Evolutionary conservation across 1,284 basidiomycete species (phyloP), one percentile per base, ranked within the genome.

Genomic region (Gymnopus androsaceus): DNA sequence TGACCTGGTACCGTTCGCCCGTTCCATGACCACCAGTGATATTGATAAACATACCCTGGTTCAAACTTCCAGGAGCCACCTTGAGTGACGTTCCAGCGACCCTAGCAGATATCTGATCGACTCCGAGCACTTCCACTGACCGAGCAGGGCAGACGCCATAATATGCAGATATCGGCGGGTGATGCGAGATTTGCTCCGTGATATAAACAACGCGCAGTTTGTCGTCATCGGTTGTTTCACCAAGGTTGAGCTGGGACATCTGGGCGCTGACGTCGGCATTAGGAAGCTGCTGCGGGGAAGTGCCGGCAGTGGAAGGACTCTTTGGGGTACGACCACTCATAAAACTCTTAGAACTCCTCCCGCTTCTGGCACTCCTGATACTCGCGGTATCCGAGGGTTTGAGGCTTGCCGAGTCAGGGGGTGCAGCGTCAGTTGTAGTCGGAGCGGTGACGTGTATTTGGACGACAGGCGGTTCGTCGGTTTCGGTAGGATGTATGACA

Each of bases 91-190:
- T 93, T 19, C 92, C 92, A 11, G 92, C 90, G 0, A 96, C 87
- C 69, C 89, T 92, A 41, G 95, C 96, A 1, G 88, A 83, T 60
- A 99, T 94, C 75, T 99, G 97, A 75, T 99, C 96, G 50, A 94
- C 78, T 6, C 92, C 91, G 27, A 75, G 74, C 66, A 92, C 77
- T 64, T 91, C 86, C 45, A 94, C 69, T n/a, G 82, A 80, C 23
- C 85, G 82, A 52, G 83, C 75, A 0, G 92, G 92, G 68, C 91
- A 94, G 11, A 73, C 66, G n/a, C 91, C 91, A 63, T 86, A 87
- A 68, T 89, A 98, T 1, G 92, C 88, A 1, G 94, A 97, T 40
- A 98, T 84, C 1, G 96, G 96, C 0, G 96, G 97, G 66, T 99
- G 96, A 73, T 99, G 96, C 8, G 93, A 97, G 40, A 98, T 87